Percentiles rank a stretch among this genome's conserved stretches.
phyloP scores from a whole-genome alignment of 1,284 basidiomycete genomes.

The Trichosporon coremiiforme region DNA sequence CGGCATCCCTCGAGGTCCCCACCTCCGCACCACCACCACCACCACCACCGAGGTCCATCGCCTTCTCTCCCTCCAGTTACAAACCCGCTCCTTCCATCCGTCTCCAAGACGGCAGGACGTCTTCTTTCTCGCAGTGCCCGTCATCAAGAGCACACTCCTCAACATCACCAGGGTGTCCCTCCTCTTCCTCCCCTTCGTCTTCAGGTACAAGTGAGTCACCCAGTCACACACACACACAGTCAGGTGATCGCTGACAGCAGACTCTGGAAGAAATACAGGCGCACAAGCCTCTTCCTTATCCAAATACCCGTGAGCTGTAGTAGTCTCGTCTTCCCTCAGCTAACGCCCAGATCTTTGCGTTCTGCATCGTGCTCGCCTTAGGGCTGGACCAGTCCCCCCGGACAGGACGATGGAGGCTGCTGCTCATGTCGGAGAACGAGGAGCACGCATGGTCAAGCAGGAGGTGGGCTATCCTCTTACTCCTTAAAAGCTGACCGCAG shows the following conservation, averaged over 20 bases:
- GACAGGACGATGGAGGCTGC: slow-evolving; percentile 60
- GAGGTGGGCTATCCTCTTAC: slow-evolving; percentile 45
- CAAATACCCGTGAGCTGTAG: slow-evolving; percentile 55
- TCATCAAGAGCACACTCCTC: slow-evolving; percentile 56
- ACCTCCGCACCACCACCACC: neutral
- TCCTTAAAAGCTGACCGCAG: slow-evolving; percentile 38
- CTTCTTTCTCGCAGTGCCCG: slow-evolving; percentile 59
- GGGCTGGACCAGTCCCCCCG: slow-evolving; percentile 59
- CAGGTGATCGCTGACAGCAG: slow-evolving; percentile 36
- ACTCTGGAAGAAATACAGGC: slow-evolving; percentile 56
- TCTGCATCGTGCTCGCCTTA: slow-evolving; percentile 60
- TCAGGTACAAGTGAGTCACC: slow-evolving; percentile 55
- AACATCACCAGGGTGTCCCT: slow-evolving; percentile 56
- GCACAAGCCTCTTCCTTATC: slow-evolving; percentile 54
- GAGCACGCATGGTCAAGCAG: slow-evolving; percentile 60
- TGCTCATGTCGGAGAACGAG: slow-evolving; percentile 60
- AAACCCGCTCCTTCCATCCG: slow-evolving; percentile 46
- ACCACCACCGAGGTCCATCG: neutral
- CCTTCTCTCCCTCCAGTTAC: neutral
- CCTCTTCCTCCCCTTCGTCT: slow-evolving; percentile 59
- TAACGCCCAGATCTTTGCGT: slow-evolving; percentile 55
- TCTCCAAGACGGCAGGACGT: slow-evolving; percentile 53
- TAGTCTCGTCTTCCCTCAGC: too few species aligned
- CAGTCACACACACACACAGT: neutral
- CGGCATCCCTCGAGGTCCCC: neutral